These are phyloP conservation scores for Neltuma alba DNA, from an alignment of 306 rosid species.

Conservation along the genomic window DNA sequence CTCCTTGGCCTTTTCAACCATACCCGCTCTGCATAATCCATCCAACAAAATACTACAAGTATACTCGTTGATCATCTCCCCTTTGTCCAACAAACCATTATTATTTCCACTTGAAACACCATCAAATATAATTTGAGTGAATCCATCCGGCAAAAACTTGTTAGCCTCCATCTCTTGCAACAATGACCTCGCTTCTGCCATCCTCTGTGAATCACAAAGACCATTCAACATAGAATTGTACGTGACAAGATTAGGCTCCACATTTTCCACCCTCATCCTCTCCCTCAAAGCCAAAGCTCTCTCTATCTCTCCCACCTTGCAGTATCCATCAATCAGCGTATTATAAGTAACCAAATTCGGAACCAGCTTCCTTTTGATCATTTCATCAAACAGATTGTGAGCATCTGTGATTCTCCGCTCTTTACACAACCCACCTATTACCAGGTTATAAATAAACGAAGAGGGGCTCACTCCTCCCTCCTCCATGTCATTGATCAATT, in stretches of 20 bases:
- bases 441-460: constrained; percentile 61
- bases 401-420: constrained; percentile 58
- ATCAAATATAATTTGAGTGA: constrained; percentile 56
- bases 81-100: constrained; percentile 42
- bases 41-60: constrained; percentile 59
- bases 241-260: constrained; percentile 57
- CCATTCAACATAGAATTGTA: constrained; percentile 69
- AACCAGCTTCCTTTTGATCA: constrained; percentile 38
- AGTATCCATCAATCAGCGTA: constrained; percentile 69
- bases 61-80: constrained; percentile 44
- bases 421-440: constrained; percentile 60
- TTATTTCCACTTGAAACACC: constrained; percentile 45
- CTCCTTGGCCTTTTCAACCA: constrained; percentile 59
- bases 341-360: constrained; percentile 68
- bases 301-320: constrained; percentile 65
- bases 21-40: constrained; percentile 71
- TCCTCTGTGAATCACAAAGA: constrained; percentile 56
- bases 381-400: constrained; percentile 71
- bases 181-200: constrained; percentile 55
- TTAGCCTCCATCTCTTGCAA: constrained; percentile 65
- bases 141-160: constrained; percentile 58
- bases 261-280: constrained; percentile 59
- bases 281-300: constrained; percentile 62
- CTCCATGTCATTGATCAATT: constrained; percentile 56
- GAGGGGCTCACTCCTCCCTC: constrained; percentile 40